Evolutionary conservation across 2,329 filamentous ascomycete genomes (phyloP).

Genomic region (Leptographium galeiforme): DNA sequence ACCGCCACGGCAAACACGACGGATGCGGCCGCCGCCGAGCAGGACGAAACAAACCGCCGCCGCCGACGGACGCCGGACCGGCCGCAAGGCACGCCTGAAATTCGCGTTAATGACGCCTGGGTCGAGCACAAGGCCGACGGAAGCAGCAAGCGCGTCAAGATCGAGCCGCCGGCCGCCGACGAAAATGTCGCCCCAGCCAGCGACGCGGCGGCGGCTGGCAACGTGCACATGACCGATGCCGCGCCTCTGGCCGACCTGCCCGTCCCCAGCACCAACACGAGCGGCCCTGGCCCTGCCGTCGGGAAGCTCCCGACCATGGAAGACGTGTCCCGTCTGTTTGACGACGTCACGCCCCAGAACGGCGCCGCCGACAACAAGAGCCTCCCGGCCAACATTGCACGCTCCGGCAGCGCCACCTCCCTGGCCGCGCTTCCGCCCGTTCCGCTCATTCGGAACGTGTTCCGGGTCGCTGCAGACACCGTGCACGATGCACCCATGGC

Average conservation of each 20-base stretch:
- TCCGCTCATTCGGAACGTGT: slow-evolving; percentile 6
- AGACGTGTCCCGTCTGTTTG: not conserved
- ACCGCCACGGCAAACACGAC: slow-evolving; percentile 4
- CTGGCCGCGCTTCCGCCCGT: not conserved
- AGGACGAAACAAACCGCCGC: slow-evolving; percentile 11
- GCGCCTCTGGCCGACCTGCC: not conserved
- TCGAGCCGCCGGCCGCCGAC: slow-evolving; percentile 9
- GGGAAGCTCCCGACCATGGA: not conserved
- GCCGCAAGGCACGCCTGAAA: slow-evolving; percentile 6
- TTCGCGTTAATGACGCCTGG: slow-evolving; percentile 26
- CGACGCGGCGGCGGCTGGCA: not conserved
- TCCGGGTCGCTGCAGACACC: slow-evolving; percentile 3
- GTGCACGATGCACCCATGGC: not conserved
- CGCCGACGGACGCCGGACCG: slow-evolving; percentile 12
- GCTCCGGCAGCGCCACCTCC: not conserved
- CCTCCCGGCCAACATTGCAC: not conserved
- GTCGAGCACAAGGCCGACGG: slow-evolving; percentile 24
- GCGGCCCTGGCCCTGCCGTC: not conserved
- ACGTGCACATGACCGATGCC: not conserved
- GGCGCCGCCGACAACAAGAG: not conserved
- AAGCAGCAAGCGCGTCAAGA: slow-evolving; percentile 27
- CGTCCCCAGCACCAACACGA: not conserved
- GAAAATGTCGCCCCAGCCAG: not conserved
- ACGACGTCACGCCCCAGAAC: not conserved
- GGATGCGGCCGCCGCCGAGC: not conserved